phyloP scores from a whole-genome alignment of 2,329 filamentous ascomycete genomes.

The Xylariaceae sp. region DNA sequence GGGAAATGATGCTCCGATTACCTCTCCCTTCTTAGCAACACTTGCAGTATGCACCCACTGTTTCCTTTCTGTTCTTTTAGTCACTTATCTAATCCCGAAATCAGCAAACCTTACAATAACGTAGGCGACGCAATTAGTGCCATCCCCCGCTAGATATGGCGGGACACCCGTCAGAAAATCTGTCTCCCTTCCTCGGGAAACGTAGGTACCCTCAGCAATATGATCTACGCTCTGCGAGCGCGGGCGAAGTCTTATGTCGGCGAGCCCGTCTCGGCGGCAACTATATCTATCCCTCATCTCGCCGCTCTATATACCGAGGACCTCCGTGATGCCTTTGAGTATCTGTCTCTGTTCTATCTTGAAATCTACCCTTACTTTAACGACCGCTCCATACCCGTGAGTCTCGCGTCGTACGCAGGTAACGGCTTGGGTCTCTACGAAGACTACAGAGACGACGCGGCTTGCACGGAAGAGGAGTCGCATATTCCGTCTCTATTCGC shows the following conservation, averaged over 20 bases:
- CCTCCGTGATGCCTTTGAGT: slow-evolving; percentile 23
- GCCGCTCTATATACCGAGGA: slow-evolving; percentile 23
- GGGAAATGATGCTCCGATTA: slow-evolving; percentile 26
- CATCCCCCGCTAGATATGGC: slow-evolving; percentile 7
- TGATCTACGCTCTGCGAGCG: slow-evolving; percentile 23
- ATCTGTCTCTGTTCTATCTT: slow-evolving; percentile 18
- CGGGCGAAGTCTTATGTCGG: slow-evolving; percentile 12
- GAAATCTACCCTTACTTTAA: slow-evolving; percentile 8
- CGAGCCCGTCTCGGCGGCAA: slow-evolving; percentile 23
- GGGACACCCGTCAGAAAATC: slow-evolving; percentile 15
- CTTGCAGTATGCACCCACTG: slow-evolving; percentile 20
- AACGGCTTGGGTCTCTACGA: slow-evolving; percentile 23
- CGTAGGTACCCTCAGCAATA: slow-evolving; percentile 24
- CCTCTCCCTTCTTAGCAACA: slow-evolving; percentile 25
- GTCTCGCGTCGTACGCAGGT: slow-evolving; percentile 17
- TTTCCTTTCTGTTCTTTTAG: background rate
- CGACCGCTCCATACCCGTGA: slow-evolving; percentile 6
- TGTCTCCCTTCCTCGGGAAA: slow-evolving; percentile 19
- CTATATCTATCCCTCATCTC: slow-evolving; percentile 25
- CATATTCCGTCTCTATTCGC: slow-evolving; percentile 5
- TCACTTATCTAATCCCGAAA: slow-evolving; percentile 10
- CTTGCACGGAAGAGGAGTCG: slow-evolving; percentile 15
- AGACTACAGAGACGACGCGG: slow-evolving; percentile 17
- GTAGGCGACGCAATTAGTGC: slow-evolving; percentile 10
- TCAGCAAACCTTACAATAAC: slow-evolving; percentile 15